Conservation (phyloP, 805 yeast species). For the Saturnispora sekii region DNA sequence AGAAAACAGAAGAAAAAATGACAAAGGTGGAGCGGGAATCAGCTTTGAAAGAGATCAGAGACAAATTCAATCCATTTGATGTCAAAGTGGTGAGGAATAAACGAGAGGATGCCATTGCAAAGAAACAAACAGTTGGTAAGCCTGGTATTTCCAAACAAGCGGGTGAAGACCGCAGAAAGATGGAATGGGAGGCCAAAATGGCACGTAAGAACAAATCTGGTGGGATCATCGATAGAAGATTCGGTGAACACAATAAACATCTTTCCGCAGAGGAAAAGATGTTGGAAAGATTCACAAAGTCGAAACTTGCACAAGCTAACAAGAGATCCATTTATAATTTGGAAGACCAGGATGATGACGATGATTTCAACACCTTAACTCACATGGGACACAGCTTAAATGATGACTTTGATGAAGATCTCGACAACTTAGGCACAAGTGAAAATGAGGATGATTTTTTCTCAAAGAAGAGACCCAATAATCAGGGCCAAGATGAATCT, state of each 20-base stretch:
- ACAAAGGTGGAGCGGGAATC: slow-evolving; percentile 59
- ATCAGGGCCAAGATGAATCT: slow-evolving; percentile 25
- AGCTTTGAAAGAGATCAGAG: slow-evolving; percentile 53
- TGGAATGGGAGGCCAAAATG: slow-evolving; percentile 56
- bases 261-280: slow-evolving; percentile 85
- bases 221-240: slow-evolving; percentile 73
- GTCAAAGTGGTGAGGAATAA: slow-evolving; percentile 60
- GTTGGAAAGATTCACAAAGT: slow-evolving; percentile 90
- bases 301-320: slow-evolving; percentile 56
- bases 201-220: slow-evolving; percentile 65
- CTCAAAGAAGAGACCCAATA: slow-evolving; percentile 25
- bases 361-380: slow-evolving; percentile 51
- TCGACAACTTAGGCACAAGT: slow-evolving; percentile 22
- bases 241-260: slow-evolving; percentile 72
- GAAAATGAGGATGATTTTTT: slow-evolving; percentile 27
- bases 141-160: slow-evolving; percentile 62
- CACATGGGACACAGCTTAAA: slow-evolving; percentile 40
- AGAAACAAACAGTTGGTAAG: slow-evolving; percentile 46
- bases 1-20: slow-evolving; percentile 49
- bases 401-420: slow-evolving; percentile 43
- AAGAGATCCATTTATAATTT: slow-evolving; percentile 59
- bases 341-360: slow-evolving; percentile 59
- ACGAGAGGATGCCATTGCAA: slow-evolving; percentile 36
- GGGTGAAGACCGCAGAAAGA: slow-evolving; percentile 54
- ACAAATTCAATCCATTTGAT: slow-evolving; percentile 87